Base-by-base conservation (phyloP, 768 basidiomycete genomes). In the Termitomyces sp. region DNA sequence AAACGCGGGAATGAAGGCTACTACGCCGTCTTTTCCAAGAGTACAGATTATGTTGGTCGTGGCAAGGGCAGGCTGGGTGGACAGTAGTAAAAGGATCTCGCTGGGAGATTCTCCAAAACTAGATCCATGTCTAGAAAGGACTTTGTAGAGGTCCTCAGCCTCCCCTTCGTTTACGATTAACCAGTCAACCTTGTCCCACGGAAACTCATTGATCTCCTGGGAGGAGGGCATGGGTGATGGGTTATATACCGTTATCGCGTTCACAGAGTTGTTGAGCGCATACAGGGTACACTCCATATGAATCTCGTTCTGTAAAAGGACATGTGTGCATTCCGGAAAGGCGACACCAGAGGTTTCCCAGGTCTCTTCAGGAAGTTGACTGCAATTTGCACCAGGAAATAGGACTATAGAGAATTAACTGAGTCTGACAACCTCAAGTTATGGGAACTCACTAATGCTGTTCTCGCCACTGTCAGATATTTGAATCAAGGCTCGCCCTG, bases 231-330 rank as follows among this genome's bases (percentile, higher is more conserved):
- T 74, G 1, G 86, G 86, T 0, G 85, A 87, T 3, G 85, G 85
- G 65, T 86, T 87, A 70, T 82, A 78, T 57, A 86, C 72, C 0
- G 77, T 77, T 1, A 68, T 69, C 10, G 70, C 65, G 52, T 49
- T 55, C 60, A 51, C 60, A 11, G 72, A 71, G 40, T 64, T 70
- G 53, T 65, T 67, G 42, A 73, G 68, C 6, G 76, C 76, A 60
- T 69, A 71, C 34, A 79, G 68, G 0, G 82, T 85, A 5, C 78
- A 77, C 7, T 64, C 54, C 57, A 76, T 67, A 3, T 76, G 78
- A 20, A 86, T 84, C 66, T 87, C 86, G 66, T 87, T 87, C 65
- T 86, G 86, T 1, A 87, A 70, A 10, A 86, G 76, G 10, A 86
- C 69, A 68, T 86, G 82, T 0, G 81, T 81, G n/a, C 76, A 72